Conservation (phyloP, 164 flowering plant species). For the Nymphaea thermarum region DNA sequence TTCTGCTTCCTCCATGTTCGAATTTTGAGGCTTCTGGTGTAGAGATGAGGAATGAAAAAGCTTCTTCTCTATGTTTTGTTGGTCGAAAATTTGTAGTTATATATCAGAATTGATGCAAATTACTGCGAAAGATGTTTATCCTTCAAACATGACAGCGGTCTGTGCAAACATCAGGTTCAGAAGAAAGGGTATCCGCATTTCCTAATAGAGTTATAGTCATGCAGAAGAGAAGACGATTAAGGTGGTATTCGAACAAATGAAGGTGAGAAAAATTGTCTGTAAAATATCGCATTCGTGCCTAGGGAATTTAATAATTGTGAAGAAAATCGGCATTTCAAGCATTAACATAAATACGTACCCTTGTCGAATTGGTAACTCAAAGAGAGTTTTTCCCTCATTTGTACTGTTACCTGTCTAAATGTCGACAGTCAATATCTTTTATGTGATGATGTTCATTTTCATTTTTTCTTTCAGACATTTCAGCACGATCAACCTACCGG, state of each 20-base stretch:
- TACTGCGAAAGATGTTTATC: neutral
- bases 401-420: neutral
- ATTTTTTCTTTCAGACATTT: slow-evolving; percentile 14
- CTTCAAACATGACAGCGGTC: neutral
- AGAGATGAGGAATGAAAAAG: neutral
- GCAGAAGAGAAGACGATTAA: slow-evolving; percentile 59
- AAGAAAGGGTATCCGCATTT: slow-evolving; percentile 34
- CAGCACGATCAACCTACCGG: slow-evolving; percentile 20
- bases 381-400: neutral
- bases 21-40: neutral
- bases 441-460: neutral
- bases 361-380: neutral
- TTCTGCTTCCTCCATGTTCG: neutral
- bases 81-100: neutral
- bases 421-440: neutral
- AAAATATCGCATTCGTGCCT: slow-evolving; percentile 8
- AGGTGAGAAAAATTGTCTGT: slow-evolving; percentile 14
- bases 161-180: slow-evolving; percentile 22
- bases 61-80: neutral
- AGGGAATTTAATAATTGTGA: no score
- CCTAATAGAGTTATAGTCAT: slow-evolving; percentile 28
- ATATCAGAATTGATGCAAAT: no score
- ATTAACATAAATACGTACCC: no score
- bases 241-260: slow-evolving; percentile 45
- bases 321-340: no score